These are phyloP conservation scores for Nicotiana noctiflora DNA, from an alignment of 257 asterid species.

Conservation along the genomic window DNA sequence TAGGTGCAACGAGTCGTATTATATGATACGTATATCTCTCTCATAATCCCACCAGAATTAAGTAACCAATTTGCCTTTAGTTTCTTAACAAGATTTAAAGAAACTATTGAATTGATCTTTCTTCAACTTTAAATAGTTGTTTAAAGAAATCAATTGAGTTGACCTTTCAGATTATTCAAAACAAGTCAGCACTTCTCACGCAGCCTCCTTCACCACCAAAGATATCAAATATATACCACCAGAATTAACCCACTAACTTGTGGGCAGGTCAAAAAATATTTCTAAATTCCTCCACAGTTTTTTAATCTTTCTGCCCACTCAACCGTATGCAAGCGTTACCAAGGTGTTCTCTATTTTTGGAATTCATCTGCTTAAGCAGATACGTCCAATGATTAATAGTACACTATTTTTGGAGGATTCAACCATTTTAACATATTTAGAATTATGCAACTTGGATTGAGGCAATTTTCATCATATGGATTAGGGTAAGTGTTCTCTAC, in stretches of 20 bases:
- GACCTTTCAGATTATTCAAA: background rate
- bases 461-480: no score
- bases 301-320: background rate
- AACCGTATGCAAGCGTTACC: background rate
- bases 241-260: background rate
- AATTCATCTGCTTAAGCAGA: no score
- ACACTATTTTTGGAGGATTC: no score
- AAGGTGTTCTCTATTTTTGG: no score
- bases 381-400: no score
- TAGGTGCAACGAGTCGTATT: no score
- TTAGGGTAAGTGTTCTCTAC: no score
- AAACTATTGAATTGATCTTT: background rate
- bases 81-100: background rate
- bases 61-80: background rate
- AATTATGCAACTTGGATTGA: no score
- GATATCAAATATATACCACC: background rate
- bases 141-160: no score
- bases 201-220: background rate
- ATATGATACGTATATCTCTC: no score
- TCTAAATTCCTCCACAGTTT: background rate
- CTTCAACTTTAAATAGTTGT: background rate
- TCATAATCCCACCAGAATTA: no score
- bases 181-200: background rate
- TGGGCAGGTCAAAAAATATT: background rate
- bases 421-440: no score